These are phyloP conservation scores for Furcasterigmium sp. DNA, from an alignment of 2,329 filamentous ascomycete genomes.

Conservation along the genomic window DNA sequence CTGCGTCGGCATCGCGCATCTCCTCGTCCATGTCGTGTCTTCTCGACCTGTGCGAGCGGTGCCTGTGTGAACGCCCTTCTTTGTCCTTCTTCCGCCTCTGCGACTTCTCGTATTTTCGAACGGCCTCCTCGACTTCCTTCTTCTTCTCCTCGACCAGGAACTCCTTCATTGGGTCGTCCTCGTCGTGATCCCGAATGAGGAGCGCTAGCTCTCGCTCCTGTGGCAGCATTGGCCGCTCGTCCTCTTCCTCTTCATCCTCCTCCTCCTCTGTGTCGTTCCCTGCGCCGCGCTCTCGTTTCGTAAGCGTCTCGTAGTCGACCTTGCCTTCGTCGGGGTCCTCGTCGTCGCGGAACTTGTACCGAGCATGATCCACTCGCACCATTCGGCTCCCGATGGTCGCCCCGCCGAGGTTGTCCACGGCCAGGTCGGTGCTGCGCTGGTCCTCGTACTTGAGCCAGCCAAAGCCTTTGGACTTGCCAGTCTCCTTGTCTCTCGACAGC, in stretches of 20 bases:
- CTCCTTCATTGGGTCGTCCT: constrained; percentile 96
- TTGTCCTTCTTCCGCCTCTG: constrained; percentile 44
- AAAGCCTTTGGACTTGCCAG: constrained; percentile 90
- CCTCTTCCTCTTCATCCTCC: constrained; percentile 32
- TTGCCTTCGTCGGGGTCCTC: constrained; percentile 57
- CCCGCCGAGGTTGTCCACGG: constrained; percentile 92
- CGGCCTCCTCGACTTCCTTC: constrained; percentile 73
- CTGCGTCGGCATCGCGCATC: constrained; percentile 19
- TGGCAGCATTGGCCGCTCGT: constrained; percentile 59
- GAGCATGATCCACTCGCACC: constrained; percentile 84
- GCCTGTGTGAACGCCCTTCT: constrained; percentile 43
- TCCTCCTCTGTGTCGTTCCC: constrained; percentile 40
- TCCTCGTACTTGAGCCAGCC: constrained; percentile 98
- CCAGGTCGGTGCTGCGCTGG: constrained; percentile 89
- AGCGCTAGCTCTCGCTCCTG: constrained; percentile 78
- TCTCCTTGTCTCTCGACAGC: constrained; percentile 89
- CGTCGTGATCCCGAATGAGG: constrained; percentile 76
- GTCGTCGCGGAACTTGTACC: constrained; percentile 85
- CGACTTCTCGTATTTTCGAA: constrained; percentile 46
- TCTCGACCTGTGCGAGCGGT: constrained; percentile 35
- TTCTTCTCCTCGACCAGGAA: constrained; percentile 88
- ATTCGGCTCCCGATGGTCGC: constrained; percentile 75
- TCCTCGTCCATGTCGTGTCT: constrained; percentile 20
- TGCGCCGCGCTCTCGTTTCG: constrained; percentile 42
- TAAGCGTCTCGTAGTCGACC: constrained; percentile 56